A percentile compares a stretch with the other conserved stretches of the same genome.
Evolutionary conservation across 805 yeast genomes (phyloP).

Genomic region (Myxozyma udenii): DNA sequence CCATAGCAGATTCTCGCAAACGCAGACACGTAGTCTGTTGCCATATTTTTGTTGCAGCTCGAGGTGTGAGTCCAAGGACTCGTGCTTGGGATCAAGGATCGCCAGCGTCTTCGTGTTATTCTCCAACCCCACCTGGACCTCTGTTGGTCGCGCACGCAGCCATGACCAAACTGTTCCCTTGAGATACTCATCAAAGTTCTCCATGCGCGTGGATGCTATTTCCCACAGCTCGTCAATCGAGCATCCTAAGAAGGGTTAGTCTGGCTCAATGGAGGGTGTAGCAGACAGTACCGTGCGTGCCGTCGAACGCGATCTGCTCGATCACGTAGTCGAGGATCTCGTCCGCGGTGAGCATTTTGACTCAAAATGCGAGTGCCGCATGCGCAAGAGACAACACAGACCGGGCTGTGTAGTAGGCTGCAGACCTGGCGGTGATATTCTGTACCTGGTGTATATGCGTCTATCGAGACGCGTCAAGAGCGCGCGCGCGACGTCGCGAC

Average conservation of each 20-base stretch:
- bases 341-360: constrained; percentile 28
- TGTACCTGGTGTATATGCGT: not conserved
- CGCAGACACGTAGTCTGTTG: constrained; percentile 30
- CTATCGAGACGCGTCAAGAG: too few species aligned
- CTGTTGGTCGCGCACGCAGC: constrained; percentile 29
- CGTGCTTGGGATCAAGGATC: constrained; percentile 2
- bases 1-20: constrained; percentile 40
- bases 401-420: too few species aligned
- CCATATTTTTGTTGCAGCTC: constrained; percentile 22
- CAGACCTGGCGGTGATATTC: too few species aligned
- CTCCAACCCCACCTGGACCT: constrained; percentile 28
- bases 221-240: constrained; percentile 34
- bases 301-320: constrained; percentile 36
- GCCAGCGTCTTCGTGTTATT: constrained; percentile 8
- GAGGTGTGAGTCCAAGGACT: constrained; percentile 15
- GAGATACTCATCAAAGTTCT: constrained; percentile 30
- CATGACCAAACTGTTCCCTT: constrained; percentile 34
- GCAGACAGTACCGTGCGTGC: constrained; percentile 33
- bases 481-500: too few species aligned
- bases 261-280: not conserved
- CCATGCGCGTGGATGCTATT: constrained; percentile 25
- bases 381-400: not conserved
- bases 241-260: constrained; percentile 28
- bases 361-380: not conserved
- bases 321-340: constrained; percentile 35